phyloP scores from a whole-genome alignment of 1,284 basidiomycete genomes.

The Polyporus tsugae region DNA sequence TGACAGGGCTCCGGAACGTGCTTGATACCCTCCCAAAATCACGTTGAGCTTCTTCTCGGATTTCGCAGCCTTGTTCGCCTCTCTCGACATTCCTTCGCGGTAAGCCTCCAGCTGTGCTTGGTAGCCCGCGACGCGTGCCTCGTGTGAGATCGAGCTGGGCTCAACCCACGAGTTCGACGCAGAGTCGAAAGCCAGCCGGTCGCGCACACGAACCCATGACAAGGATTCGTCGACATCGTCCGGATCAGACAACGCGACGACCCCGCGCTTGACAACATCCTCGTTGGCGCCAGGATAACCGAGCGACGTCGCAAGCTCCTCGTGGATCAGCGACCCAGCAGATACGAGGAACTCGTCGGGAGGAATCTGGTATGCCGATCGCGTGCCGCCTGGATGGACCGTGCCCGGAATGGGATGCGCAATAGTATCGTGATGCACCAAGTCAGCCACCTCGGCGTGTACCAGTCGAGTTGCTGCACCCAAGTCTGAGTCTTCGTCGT shows the following conservation, averaged over 20 bases:
- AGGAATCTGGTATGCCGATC: constrained; percentile 80
- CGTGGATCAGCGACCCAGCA: constrained; percentile 80
- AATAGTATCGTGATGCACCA: constrained; percentile 91
- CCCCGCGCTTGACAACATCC: constrained; percentile 79
- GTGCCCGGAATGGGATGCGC: constrained; percentile 92
- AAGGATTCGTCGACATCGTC: constrained; percentile 63
- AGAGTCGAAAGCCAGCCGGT: constrained; percentile 70
- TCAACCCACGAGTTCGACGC: constrained; percentile 74
- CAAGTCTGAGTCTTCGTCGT: constrained; percentile 53
- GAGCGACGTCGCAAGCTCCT: constrained; percentile 81
- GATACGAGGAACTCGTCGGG: constrained; percentile 79
- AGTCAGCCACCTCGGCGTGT: constrained; percentile 79
- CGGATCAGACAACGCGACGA: constrained; percentile 67
- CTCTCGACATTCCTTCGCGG: constrained; percentile 82
- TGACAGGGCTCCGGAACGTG: constrained; percentile 75
- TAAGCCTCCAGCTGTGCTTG: constrained; percentile 66
- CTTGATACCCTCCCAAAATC: constrained; percentile 90
- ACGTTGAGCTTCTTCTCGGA: constrained; percentile 92
- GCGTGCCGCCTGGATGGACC: constrained; percentile 76
- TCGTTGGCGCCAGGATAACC: constrained; percentile 88
- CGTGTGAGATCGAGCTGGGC: constrained; percentile 59
- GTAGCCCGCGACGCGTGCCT: constrained; percentile 74
- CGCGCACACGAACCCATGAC: constrained; percentile 76
- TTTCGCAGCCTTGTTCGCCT: constrained; percentile 85
- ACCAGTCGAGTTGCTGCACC: constrained; percentile 71